Conservation (phyloP, 306 rosid genomes). For the Lathyrus aphaca region DNA sequence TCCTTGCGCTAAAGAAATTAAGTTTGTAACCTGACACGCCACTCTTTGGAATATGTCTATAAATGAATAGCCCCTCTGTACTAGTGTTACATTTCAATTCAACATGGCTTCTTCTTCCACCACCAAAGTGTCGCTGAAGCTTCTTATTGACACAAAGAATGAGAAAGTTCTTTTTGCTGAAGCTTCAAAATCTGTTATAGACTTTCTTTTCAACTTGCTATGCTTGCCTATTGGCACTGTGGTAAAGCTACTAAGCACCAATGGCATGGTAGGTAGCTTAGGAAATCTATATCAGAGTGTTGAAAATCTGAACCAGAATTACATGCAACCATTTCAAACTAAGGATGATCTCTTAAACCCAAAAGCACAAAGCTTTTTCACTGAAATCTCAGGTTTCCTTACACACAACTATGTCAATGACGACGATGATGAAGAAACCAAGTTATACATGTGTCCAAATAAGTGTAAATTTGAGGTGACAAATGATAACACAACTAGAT, state of each 20-base stretch:
- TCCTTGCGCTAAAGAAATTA: no score
- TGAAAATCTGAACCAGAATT: constrained; percentile 40
- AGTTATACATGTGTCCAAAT: no score
- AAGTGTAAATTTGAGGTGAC: neutral
- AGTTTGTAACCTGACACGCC: no score
- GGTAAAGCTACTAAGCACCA: constrained; percentile 24
- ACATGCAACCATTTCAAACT: constrained; percentile 36
- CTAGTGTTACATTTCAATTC: neutral
- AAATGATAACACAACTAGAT: neutral
- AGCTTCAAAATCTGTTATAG: constrained; percentile 35
- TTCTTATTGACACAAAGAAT: constrained; percentile 42
- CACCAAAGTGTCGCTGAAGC: constrained; percentile 36
- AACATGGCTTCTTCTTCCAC: constrained; percentile 12
- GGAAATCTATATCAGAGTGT: constrained; percentile 51
- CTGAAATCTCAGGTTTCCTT: constrained; percentile 3
- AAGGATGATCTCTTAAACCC: constrained; percentile 49
- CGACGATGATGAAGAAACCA: no score
- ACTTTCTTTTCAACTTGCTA: constrained; percentile 48
- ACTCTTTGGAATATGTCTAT: neutral
- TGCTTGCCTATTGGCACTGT: constrained; percentile 44
- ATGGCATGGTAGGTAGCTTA: constrained; percentile 45
- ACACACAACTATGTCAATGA: no score
- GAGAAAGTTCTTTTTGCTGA: constrained; percentile 41
- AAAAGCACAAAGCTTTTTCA: neutral
- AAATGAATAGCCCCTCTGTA: no score